Conservation (phyloP, 768 basidiomycete genomes). For the Leccinum variicolor region DNA sequence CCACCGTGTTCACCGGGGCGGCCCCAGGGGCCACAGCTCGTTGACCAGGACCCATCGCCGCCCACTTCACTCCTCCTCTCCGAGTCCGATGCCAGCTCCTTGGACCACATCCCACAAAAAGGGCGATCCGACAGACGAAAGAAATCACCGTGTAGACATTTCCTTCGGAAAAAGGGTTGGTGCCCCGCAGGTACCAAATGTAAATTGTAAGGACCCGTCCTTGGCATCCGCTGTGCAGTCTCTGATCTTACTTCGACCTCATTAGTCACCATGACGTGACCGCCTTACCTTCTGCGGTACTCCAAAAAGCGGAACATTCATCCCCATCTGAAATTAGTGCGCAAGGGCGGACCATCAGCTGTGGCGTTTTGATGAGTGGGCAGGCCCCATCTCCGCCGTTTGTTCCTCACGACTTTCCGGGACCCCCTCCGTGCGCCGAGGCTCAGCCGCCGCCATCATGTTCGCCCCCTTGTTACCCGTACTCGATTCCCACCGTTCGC, state of each 20-base stretch:
- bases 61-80: constrained; percentile 23
- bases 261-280: constrained; percentile 22
- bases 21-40: constrained; percentile 4
- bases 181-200: constrained; percentile 42
- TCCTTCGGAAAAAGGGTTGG: constrained; percentile 39
- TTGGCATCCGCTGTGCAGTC: neutral
- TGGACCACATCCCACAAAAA: constrained; percentile 4
- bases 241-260: neutral
- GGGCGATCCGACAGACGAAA: constrained; percentile 14
- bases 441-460: constrained; percentile 29
- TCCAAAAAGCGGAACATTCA: constrained; percentile 5
- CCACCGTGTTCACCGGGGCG: constrained; percentile 1
- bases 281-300: constrained; percentile 18
- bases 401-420: neutral
- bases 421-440: constrained; percentile 32
- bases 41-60: constrained; percentile 22
- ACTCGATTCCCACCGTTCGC: neutral
- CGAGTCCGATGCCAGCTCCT: constrained; percentile 16
- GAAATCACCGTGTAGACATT: constrained; percentile 40
- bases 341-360: constrained; percentile 22
- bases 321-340: constrained; percentile 3
- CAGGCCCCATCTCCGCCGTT: constrained; percentile 13
- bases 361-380: constrained; percentile 22
- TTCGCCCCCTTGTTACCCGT: constrained; percentile 21
- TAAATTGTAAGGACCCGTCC: constrained; percentile 35